Conservation (phyloP, 495 filamentous ascomycete genomes). For the Annulohypoxylon stygium region DNA sequence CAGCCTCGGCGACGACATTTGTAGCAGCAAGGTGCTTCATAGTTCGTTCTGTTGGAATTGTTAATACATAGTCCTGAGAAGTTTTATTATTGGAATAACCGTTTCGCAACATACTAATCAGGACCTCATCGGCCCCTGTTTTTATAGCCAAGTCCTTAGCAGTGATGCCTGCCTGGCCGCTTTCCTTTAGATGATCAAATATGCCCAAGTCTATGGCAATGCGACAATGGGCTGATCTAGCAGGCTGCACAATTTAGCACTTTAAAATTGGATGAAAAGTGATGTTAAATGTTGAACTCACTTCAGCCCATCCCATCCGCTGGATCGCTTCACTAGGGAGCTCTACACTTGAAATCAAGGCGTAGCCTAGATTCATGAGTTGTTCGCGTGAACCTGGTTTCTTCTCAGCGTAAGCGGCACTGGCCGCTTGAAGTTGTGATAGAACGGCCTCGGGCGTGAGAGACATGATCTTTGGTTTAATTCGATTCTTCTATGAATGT, state of each 20-base stretch:
- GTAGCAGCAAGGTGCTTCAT: constrained; percentile 65
- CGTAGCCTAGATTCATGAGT: constrained; percentile 53
- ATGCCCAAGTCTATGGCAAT: too few relatives aligned
- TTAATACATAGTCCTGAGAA: too few relatives aligned
- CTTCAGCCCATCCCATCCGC: constrained; percentile 60
- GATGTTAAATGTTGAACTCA: too few relatives aligned
- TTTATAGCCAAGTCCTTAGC: constrained; percentile 47
- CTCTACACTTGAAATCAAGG: constrained; percentile 51
- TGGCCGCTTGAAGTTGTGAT: constrained; percentile 29
- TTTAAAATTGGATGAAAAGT: too few relatives aligned
- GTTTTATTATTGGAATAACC: too few relatives aligned
- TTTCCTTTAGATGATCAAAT: too few relatives aligned
- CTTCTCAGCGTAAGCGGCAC: constrained; percentile 49
- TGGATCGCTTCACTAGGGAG: constrained; percentile 56
- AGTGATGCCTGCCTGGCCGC: constrained; percentile 46
- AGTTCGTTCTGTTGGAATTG: constrained; percentile 8
- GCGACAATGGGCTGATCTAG: too few relatives aligned
- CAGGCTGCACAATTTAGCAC: too few relatives aligned
- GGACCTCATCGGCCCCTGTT: constrained; percentile 45
- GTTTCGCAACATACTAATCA: too few relatives aligned
- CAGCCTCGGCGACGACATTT: constrained; percentile 62
- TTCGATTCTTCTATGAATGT: too few relatives aligned
- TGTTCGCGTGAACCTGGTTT: constrained; percentile 54
- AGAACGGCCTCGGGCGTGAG: constrained; percentile 32
- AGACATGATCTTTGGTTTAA: constrained; percentile 1